Base-by-base conservation (phyloP, 176 grass and related monocot genomes). In the Calamus simplicifolius region DNA sequence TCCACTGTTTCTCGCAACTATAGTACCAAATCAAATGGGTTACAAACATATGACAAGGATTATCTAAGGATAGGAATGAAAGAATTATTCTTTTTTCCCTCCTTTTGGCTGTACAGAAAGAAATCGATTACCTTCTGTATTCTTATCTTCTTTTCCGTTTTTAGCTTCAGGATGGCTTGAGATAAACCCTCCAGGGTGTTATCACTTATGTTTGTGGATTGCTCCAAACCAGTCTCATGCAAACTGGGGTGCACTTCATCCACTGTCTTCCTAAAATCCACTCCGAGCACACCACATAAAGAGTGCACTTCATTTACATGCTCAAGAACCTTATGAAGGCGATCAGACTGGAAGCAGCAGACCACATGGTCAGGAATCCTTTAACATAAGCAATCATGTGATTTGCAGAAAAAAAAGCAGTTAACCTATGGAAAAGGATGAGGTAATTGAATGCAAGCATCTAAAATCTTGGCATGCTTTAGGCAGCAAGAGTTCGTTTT, bases 221-320 rank as follows among this genome's bases (percentile, higher is more conserved):
- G 69, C 57, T 89, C 81, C 49, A 78, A 72, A 62, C 73, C 67
- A 6, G 71, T 57, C 74, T 52, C 92, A 82, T 91, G 81, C 62
- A 97, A 82, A 72, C 87, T 87, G 56, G 92, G 87, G 60, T 97
- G 83, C 25, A 89, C 81, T 10, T 79, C 84, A 77, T 85, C 77
- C 49, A 97, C 81, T 15, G 55, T 86, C 61, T 72, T 69, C 17
- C 74, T 67, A 75, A 98, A 98, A 65, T 98, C 87, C 82, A 85
- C 55, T 73, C 87, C 93, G 73, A 98, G 81, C 27, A 92, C 79
- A 2, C 69, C 68, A 50, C 88, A 98, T 63, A 98, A 75, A 78
- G 75, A 68, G 58, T 92, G 81, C 69, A 98, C 85, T 82, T 92
- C 88, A 73, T 98, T 83, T 25, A 98, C 79, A 28, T 85, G 80